Evolutionary conservation across 345 rosid genomes (phyloP).

Genomic region (Hibiscus syriacus): DNA sequence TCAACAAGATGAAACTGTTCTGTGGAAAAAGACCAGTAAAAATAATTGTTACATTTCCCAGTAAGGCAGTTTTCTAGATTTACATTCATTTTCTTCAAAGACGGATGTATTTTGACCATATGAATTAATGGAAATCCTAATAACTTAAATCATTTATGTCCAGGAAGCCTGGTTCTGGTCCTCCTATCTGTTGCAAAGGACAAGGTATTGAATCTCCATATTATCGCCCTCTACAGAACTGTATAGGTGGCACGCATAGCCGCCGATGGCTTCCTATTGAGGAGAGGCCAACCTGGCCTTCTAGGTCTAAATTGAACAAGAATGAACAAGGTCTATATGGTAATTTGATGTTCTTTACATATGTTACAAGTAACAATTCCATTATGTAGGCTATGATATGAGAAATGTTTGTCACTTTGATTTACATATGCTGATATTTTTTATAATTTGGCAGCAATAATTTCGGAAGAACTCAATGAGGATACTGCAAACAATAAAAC

Average conservation of each 20-base stretch:
- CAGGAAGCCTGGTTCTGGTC: conserved; percentile 80
- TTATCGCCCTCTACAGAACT: conserved; percentile 74
- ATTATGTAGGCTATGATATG: background rate
- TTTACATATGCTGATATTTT: background rate
- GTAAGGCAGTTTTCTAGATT: conserved; percentile 31
- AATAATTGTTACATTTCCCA: conserved; percentile 64
- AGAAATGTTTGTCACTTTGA: background rate
- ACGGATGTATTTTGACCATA: background rate
- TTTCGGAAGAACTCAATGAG: conserved; percentile 54
- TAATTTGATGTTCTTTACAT: conserved; percentile 18
- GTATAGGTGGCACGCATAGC: conserved; percentile 81
- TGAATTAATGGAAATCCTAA: background rate
- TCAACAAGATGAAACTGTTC: conserved; percentile 94
- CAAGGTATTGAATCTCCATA: conserved; percentile 87
- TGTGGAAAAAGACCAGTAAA: conserved; percentile 89
- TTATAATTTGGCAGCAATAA: conserved; percentile 46
- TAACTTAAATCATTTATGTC: conserved; percentile 13
- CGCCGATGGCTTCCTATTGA: conserved; percentile 86
- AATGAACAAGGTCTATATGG: conserved; percentile 76
- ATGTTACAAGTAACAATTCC: background rate
- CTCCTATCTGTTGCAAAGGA: conserved; percentile 67
- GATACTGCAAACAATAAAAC: conserved; percentile 54
- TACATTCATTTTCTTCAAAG: background rate
- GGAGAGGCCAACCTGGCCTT: conserved; percentile 75
- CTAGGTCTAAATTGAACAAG: conserved; percentile 65